Evolutionary conservation across 2,329 filamentous ascomycete species (phyloP), one percentile per base, ranked within the genome.

Genomic region (Aspergillus piperis): DNA sequence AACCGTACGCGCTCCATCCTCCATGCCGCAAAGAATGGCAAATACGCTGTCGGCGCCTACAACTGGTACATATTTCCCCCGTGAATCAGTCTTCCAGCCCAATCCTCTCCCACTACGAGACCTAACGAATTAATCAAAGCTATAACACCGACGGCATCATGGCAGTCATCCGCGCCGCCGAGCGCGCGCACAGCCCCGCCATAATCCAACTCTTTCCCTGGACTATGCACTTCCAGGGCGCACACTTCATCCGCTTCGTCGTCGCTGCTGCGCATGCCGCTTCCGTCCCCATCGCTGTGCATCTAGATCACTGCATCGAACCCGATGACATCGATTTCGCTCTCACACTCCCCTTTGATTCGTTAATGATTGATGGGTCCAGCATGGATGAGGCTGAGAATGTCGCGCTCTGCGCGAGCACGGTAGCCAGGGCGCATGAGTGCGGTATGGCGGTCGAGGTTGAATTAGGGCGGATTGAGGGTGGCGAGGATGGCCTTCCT

Each of bases 331-430:
- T 87, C 50, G 81, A 82, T 39, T 76, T 76, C 5, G 85, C 86
- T 1, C 85, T 85, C 5, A 81, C 82, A 25, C 77, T 82, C 47
- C 80, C 75, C 8, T 89, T 90, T 64, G 88, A 90, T 73, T 84
- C 81, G 61, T 89, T 90, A 68, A 90, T 90, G 87, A 84, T 90
- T 0, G 88, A 90, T 73, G 90, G 90, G 86, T 84, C 81, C 58
- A 86, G 89, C 68, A 84, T 87, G 66, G 86, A 88, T 62, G 85
- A 85, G 65, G 85, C 83, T 57, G 87, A 89, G 72, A 90, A 90
- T 72, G 84, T 85, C 5, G 74, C 74, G 32, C 84, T 85, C 70
- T 88, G 87, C 71, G 83, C 88, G 69, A 82, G 77, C 59, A 78
- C 82, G 47, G 85, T 85, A 2, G 47, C 59, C 4, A 39, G 41